phyloP scores from a whole-genome alignment of 352 stramenopile genomes.

The Phytophthora multivora region DNA sequence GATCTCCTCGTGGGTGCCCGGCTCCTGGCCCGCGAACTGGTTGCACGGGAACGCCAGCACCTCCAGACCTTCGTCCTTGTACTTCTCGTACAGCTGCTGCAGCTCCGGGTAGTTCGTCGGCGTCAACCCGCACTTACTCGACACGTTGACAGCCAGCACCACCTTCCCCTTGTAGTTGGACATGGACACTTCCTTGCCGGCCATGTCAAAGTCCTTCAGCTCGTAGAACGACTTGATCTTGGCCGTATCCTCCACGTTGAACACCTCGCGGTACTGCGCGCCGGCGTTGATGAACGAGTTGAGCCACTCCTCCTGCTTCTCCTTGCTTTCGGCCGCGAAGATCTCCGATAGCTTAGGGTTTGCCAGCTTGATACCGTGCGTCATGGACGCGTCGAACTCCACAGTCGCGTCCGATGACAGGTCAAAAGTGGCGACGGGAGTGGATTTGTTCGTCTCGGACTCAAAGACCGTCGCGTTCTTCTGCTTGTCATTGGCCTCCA shows the following conservation, averaged over 20 bases:
- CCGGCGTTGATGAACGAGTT: slow-evolving; percentile 56
- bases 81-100: slow-evolving; percentile 73
- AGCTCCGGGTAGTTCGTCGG: slow-evolving; percentile 90
- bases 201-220: slow-evolving; percentile 77
- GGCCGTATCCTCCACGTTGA: slow-evolving; percentile 36
- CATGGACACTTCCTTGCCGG: slow-evolving; percentile 72
- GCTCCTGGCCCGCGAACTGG: slow-evolving; percentile 67
- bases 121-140: slow-evolving; percentile 83
- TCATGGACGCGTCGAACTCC: slow-evolving; percentile 37
- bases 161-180: slow-evolving; percentile 72
- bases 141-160: slow-evolving; percentile 84
- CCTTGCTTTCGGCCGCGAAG: slow-evolving; percentile 40
- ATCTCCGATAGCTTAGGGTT: slow-evolving; percentile 39
- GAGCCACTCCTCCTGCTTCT: slow-evolving; percentile 54
- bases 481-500: slow-evolving; percentile 47
- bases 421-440: slow-evolving; percentile 27
- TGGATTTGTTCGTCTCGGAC: slow-evolving; percentile 35
- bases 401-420: slow-evolving; percentile 36
- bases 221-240: slow-evolving; percentile 76
- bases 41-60: slow-evolving; percentile 90
- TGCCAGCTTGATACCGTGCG: slow-evolving; percentile 49
- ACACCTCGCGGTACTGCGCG: slow-evolving; percentile 49
- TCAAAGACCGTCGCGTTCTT: slow-evolving; percentile 58
- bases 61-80: slow-evolving; percentile 61
- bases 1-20: slow-evolving; percentile 82